Evolutionary conservation across 306 rosid genomes (phyloP).

Genomic region (Acmispon strigosus): DNA sequence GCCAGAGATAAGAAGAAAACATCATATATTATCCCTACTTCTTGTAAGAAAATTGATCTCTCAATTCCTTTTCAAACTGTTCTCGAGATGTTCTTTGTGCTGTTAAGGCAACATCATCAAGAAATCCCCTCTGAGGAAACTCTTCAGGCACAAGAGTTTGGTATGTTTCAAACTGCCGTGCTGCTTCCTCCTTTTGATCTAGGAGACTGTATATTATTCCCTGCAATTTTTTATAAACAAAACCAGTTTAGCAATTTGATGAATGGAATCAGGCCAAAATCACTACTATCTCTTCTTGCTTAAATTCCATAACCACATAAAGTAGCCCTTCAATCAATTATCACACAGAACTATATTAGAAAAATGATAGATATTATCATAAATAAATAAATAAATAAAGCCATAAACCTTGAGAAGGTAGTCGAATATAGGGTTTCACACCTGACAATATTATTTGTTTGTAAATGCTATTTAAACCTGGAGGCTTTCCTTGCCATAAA

Average conservation of each 20-base stretch:
- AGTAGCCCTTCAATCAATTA: neutral
- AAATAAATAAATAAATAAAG: neutral
- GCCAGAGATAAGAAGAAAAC: neutral
- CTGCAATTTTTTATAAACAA: slow-evolving; percentile 29
- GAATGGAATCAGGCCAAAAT: neutral
- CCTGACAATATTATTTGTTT: too few relatives aligned
- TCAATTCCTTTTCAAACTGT: slow-evolving; percentile 54
- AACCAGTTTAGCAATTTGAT: slow-evolving; percentile 1
- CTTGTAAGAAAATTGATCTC: slow-evolving; percentile 40
- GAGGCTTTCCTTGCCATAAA: too few relatives aligned
- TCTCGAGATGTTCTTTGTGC: slow-evolving; percentile 52
- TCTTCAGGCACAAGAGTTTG: slow-evolving; percentile 71
- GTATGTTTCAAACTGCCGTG: slow-evolving; percentile 70
- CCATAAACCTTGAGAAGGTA: too few relatives aligned
- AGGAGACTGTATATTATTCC: slow-evolving; percentile 84
- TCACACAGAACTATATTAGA: neutral
- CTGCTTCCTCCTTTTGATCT: slow-evolving; percentile 72
- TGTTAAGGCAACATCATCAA: slow-evolving; percentile 65
- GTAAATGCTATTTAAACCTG: too few relatives aligned
- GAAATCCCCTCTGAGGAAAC: slow-evolving; percentile 79
- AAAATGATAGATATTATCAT: neutral
- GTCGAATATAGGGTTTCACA: too few relatives aligned
- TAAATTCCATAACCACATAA: neutral
- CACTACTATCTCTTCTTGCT: neutral
- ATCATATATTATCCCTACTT: slow-evolving; percentile 20